These are phyloP conservation scores for Yamadazyma triangularis DNA, from an alignment of 1,139 yeast species.

Conservation along the genomic window DNA sequence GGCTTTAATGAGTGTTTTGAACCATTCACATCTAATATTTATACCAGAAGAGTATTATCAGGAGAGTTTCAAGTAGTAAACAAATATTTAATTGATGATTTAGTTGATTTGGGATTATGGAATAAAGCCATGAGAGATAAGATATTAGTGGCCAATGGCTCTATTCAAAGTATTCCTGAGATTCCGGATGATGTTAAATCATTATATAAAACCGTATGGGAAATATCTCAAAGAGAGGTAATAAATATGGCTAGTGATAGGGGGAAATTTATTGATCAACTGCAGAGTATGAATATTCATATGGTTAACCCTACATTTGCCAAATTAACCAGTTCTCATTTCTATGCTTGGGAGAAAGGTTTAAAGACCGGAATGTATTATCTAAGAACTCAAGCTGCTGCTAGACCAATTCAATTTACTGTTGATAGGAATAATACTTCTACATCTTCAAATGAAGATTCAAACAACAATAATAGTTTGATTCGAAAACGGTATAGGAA, in stretches of 20 bases:
- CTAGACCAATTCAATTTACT: constrained; percentile 91
- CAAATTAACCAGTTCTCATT: constrained; percentile 94
- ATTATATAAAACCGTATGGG: constrained; percentile 95
- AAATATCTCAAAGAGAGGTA: constrained; percentile 79
- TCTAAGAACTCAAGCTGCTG: constrained; percentile 90
- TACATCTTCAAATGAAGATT: neutral
- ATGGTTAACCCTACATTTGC: constrained; percentile 87
- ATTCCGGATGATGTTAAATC: constrained; percentile 77
- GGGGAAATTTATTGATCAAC: constrained; percentile 89
- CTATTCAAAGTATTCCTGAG: constrained; percentile 71
- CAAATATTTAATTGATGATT: constrained; percentile 74
- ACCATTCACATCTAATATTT: constrained; percentile 85
- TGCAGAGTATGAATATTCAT: constrained; percentile 86
- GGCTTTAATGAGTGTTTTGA: constrained; percentile 91
- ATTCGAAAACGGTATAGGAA: constrained; percentile 18
- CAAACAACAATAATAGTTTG: constrained; percentile 8
- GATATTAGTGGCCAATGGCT: constrained; percentile 77
- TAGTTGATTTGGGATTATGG: constrained; percentile 84
- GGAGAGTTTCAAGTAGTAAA: constrained; percentile 90
- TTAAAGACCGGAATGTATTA: constrained; percentile 98
- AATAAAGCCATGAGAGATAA: constrained; percentile 74
- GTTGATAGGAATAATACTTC: constrained; percentile 40
- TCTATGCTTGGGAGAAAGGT: constrained; percentile 96
- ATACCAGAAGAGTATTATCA: constrained; percentile 79
- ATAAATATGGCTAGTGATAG: constrained; percentile 97